Conservation (phyloP, 371 early-diverging fungal species). For the Circinella minor region DNA sequence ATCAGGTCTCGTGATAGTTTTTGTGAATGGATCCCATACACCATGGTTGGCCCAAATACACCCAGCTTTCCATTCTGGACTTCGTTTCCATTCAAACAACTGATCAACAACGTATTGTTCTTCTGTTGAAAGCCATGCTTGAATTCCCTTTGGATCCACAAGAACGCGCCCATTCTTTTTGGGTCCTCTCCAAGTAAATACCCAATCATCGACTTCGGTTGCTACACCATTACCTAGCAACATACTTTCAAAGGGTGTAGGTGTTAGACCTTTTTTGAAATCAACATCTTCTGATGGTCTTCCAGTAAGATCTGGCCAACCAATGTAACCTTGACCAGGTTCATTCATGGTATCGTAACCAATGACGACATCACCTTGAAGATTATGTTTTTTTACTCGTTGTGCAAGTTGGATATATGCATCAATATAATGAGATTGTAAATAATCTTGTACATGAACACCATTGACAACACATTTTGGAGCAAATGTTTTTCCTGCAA, state of each 20-base stretch:
- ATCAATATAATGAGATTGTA: slow-evolving; percentile 71
- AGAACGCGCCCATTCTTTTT: slow-evolving; percentile 38
- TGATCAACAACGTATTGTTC: slow-evolving; percentile 39
- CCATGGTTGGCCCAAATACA: slow-evolving; percentile 78
- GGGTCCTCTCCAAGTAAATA: slow-evolving; percentile 64
- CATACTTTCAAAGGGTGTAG: slow-evolving; percentile 70
- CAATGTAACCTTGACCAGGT: slow-evolving; percentile 70
- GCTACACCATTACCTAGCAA: slow-evolving; percentile 63
- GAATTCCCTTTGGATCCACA: slow-evolving; percentile 53
- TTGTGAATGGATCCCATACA: slow-evolving; percentile 61
- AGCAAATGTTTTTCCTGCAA: slow-evolving; percentile 77
- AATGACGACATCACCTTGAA: slow-evolving; percentile 64
- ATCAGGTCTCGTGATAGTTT: slow-evolving; percentile 39
- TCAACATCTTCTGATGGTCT: slow-evolving; percentile 50
- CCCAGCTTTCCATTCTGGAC: slow-evolving; percentile 42
- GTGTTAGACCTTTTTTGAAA: slow-evolving; percentile 63
- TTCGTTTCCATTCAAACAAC: slow-evolving; percentile 56
- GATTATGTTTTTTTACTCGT: slow-evolving; percentile 44
- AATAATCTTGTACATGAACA: slow-evolving; percentile 68
- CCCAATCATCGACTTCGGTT: slow-evolving; percentile 62
- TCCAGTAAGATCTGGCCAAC: slow-evolving; percentile 50
- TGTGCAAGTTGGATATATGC: slow-evolving; percentile 52
- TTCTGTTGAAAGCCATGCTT: slow-evolving; percentile 58
- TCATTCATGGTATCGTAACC: slow-evolving; percentile 83
- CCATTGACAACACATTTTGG: slow-evolving; percentile 63